Evolutionary conservation across 208 protist genomes (phyloP), one percentile per base, ranked within the genome.

Genomic region (Trypanosomatidae sp.): DNA sequence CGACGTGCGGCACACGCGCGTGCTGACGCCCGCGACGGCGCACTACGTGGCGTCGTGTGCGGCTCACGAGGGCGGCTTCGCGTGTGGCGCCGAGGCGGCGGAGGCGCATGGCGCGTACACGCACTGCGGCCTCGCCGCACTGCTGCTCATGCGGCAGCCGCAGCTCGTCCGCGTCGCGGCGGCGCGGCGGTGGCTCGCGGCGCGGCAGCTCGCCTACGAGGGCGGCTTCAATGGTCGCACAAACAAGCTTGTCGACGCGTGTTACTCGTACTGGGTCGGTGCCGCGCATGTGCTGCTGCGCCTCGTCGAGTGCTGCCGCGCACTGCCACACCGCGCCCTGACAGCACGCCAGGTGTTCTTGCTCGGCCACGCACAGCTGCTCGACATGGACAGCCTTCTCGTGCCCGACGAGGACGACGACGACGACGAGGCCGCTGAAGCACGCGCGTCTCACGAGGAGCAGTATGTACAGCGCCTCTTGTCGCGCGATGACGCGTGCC

Each of bases 171-270:
- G 94, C 15, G 55, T 68, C 21, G 13, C 57, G 0, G 10, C 42
- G 7, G 59, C 90, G 33, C 69, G 71, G 0, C 63, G 78, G 2
- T 97, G 89, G 90, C 50, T 94, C 10, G 48, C 66, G 2, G 52
- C 56, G 8, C 78, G 88, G 18, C 92, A 97, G 59, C 50, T 73
- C 18, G 51, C 41, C 21, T 81, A 65, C 24, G 78, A 92, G 44
- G 90, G 90, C 39, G 96, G 95, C 4, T 98, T 97, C 43, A 81
- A 87, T 46, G 97, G 97, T 5, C 62, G 97, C 15, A 97, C 90
- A 6, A 97, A 98, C 65, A 99, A 99, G 67, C 68, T 96, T n/a
- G 81, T 95, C 2, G 97, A 99, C 63, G 87, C 89, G 6, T 99
- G 97, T 64, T 99, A 99, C 68, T 92, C 84, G 4, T 95, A 96